Conservation (phyloP, 345 rosid species). For the Hirschfeldia incana region DNA sequence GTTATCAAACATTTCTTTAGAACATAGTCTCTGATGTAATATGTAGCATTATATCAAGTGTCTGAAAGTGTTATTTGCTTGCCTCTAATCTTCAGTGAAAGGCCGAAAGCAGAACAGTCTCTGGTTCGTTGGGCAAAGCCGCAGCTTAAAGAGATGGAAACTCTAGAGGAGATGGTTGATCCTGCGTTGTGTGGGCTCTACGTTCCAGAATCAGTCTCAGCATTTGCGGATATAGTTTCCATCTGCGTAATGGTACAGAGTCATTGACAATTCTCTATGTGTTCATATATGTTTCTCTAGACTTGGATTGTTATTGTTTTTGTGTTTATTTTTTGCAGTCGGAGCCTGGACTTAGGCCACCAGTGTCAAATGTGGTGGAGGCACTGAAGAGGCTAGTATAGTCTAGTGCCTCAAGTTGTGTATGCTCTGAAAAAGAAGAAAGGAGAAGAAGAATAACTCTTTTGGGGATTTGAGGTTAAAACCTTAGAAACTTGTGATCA, state of each 20-base stretch:
- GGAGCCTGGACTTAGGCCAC: slow-evolving; percentile 82
- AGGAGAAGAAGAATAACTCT: slow-evolving; percentile 28
- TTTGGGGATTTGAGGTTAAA: slow-evolving; percentile 22
- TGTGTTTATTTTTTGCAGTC: slow-evolving; percentile 37
- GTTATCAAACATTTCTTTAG: neutral
- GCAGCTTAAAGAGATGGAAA: slow-evolving; percentile 66
- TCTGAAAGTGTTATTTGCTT: slow-evolving; percentile 5
- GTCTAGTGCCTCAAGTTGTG: slow-evolving; percentile 25
- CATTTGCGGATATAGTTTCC: slow-evolving; percentile 79
- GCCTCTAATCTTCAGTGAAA: slow-evolving; percentile 46
- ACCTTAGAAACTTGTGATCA: slow-evolving; percentile 24
- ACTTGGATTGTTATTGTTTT: slow-evolving; percentile 12
- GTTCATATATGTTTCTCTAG: neutral
- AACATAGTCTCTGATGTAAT: neutral
- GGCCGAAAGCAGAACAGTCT: slow-evolving; percentile 68
- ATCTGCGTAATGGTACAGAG: slow-evolving; percentile 71
- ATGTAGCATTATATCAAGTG: neutral
- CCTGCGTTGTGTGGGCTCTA: slow-evolving; percentile 93
- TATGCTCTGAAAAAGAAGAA: neutral
- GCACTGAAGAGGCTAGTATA: slow-evolving; percentile 67
- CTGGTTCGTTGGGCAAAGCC: slow-evolving; percentile 88
- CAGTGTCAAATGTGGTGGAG: slow-evolving; percentile 86
- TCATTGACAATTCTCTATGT: neutral
- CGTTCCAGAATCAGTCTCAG: slow-evolving; percentile 71
- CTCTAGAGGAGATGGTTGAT: slow-evolving; percentile 71